Conservation (phyloP, 1,284 basidiomycete species). For the Ustilago curta region DNA sequence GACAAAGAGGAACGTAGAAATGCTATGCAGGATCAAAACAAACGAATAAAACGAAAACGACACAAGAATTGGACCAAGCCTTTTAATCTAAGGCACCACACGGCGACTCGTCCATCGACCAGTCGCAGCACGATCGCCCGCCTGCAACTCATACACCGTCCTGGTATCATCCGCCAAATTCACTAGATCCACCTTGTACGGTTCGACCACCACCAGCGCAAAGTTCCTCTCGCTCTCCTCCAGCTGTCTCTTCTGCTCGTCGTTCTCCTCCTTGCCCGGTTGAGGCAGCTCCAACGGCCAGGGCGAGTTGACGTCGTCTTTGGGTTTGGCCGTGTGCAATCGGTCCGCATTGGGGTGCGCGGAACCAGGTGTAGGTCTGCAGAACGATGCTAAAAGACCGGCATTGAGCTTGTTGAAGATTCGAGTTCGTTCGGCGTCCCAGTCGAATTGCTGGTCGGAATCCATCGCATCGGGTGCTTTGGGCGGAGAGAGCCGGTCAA, state of each 20-base stretch:
- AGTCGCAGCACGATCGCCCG: conserved; percentile 33
- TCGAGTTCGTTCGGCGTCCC: conserved; percentile 68
- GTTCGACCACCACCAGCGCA: conserved; percentile 67
- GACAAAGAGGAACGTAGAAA: not conserved
- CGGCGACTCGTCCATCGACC: conserved; percentile 60
- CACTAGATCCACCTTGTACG: conserved; percentile 68
- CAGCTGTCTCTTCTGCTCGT: conserved; percentile 60
- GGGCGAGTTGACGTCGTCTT: conserved; percentile 44
- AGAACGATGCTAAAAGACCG: conserved; percentile 69
- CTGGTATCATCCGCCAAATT: conserved; percentile 62
- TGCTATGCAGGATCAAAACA: conserved; percentile 1
- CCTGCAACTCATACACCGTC: conserved; percentile 53
- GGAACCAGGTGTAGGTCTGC: conserved; percentile 67
- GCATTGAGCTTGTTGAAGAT: conserved; percentile 69
- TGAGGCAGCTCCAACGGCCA: conserved; percentile 62
- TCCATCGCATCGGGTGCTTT: conserved; percentile 29
- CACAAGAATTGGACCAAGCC: not conserved
- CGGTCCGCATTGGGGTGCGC: conserved; percentile 48
- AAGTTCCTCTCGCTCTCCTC: conserved; percentile 64
- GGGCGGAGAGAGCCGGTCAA: conserved; percentile 45
- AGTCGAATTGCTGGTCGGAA: conserved; percentile 60
- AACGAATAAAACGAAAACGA: not conserved
- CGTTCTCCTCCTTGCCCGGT: conserved; percentile 62
- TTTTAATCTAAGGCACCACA: conserved; percentile 60
- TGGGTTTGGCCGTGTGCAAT: conserved; percentile 22